Evolutionary conservation across 306 rosid species (phyloP), one percentile per base, ranked within the genome.

Genomic region (Cucurbita moschata): DNA sequence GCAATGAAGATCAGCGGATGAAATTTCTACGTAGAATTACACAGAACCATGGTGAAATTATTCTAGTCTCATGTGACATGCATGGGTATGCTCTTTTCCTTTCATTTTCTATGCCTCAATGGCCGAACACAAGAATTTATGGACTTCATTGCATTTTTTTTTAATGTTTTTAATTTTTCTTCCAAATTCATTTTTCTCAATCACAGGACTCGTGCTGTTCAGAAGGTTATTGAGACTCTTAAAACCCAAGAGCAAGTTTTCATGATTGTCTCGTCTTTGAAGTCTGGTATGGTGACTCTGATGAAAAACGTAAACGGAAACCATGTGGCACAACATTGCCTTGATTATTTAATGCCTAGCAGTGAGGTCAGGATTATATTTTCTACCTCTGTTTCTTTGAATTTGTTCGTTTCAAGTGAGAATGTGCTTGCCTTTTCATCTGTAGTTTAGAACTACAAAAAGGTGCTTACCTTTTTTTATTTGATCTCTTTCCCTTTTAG

Each of bases 201-300:
- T 42, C 8, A 50, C 82, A 87, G 91, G 81, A 87, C 88, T 63
- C 79, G 91, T 53, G 91, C 87, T 56, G 82, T 87, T 77, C 91
- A 87, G 75, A 87, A 81, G 84, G 83, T 87, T 57, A 85, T 84
- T 66, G 91, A 87, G 75, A 87, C 91, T 39, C 88, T 87, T 26
- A 77, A 79, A 76, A 81, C 78, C 16, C 75, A 61, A 21, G 87
- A 82, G 79, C 88, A 87, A 64, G 74, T 82, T 68, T 77, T 73
- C 58, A 42, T 87, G 78, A 74, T 87, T 62, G 79, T 84, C 73
- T 85, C 87, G n/a, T n/a, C 91, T 10, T 63, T 87, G 5, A 75
- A 77, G 75, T 75, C 80, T 18, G 86, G 83, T 55, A 74, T 85
- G 16, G 79, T 84, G 72, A 77, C 78, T 38, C 72, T 87, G 59